Conservation (phyloP, 139 green algal genomes). For the Diplosphaera chodatii region DNA sequence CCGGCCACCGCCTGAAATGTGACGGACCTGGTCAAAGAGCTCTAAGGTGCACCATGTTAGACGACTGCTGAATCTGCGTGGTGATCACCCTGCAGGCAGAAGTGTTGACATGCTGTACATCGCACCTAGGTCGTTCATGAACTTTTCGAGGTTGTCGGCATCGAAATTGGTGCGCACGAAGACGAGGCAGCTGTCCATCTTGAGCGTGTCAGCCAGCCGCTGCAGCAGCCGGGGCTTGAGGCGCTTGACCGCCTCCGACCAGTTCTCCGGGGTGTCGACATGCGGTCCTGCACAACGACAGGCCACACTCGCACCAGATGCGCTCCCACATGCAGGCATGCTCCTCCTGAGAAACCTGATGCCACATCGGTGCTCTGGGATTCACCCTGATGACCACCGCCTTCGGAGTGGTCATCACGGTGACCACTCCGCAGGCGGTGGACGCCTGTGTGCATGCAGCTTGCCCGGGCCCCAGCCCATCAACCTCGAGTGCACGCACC, state of each 20-base stretch:
- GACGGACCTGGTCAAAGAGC: neutral
- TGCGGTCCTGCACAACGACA: conserved; percentile 18
- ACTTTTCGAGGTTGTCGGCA: conserved; percentile 73
- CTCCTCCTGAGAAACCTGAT: too few species aligned
- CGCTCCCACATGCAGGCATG: too few species aligned
- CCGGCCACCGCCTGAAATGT: neutral
- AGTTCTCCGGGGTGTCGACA: conserved; percentile 34
- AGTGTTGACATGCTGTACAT: too few species aligned
- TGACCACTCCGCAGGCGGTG: too few species aligned
- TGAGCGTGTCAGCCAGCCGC: conserved; percentile 48
- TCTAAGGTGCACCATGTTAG: neutral
- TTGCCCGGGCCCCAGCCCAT: too few species aligned
- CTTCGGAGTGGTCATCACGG: too few species aligned
- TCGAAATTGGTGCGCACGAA: conserved; percentile 76
- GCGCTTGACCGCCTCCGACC: conserved; percentile 58
- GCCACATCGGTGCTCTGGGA: too few species aligned
- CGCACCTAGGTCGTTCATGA: conserved; percentile 51
- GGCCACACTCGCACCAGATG: too few species aligned
- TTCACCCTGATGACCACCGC: too few species aligned
- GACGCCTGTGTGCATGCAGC: too few species aligned
- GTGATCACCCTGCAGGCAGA: too few species aligned
- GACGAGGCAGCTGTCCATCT: conserved; percentile 46
- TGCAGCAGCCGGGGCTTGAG: conserved; percentile 74
- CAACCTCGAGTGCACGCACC: conserved; percentile 6
- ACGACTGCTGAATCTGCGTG: too few species aligned